A percentile compares a stretch with the other conserved stretches of the same genome.
Conservation (phyloP, 768 basidiomycete genomes). For the Leccinum olivaceopallidum region DNA sequence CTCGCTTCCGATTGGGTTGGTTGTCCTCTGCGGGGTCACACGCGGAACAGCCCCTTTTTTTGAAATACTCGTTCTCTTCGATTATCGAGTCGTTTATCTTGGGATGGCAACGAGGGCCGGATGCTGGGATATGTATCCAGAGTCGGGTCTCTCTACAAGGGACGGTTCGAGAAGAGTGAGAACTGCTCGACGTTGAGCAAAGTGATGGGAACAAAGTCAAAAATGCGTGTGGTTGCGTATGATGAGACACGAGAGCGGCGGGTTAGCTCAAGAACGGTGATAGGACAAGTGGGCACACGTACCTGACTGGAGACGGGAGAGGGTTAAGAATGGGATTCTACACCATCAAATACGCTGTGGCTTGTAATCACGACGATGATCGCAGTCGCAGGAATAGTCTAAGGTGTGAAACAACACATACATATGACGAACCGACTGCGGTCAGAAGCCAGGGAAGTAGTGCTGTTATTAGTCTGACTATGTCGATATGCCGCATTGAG, state of each 20-base stretch:
- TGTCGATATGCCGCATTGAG: too few relatives aligned
- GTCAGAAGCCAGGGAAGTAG: slow-evolving; percentile 4
- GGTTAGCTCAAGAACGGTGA: too few relatives aligned
- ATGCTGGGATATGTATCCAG: neutral
- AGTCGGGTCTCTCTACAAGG: neutral
- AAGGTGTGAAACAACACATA: slow-evolving; percentile 9
- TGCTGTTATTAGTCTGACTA: too few relatives aligned
- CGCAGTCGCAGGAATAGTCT: slow-evolving; percentile 13
- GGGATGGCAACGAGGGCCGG: neutral
- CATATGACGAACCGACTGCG: slow-evolving; percentile 13
- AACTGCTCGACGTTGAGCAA: neutral
- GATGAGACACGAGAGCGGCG: neutral
- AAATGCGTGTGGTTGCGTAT: neutral
- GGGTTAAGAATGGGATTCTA: too few relatives aligned
- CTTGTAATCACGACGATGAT: slow-evolving; percentile 19
- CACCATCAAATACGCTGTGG: slow-evolving; percentile 4
- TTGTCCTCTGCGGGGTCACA: neutral
- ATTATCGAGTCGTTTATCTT: neutral
- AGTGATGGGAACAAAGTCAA: neutral
- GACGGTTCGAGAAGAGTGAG: neutral
- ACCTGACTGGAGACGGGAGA: neutral
- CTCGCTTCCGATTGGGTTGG: neutral
- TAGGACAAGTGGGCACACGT: neutral
- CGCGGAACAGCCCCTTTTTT: neutral
- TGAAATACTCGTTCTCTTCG: neutral